Conservation (phyloP, 768 basidiomycete genomes). For the Boletus barrowsii region DNA sequence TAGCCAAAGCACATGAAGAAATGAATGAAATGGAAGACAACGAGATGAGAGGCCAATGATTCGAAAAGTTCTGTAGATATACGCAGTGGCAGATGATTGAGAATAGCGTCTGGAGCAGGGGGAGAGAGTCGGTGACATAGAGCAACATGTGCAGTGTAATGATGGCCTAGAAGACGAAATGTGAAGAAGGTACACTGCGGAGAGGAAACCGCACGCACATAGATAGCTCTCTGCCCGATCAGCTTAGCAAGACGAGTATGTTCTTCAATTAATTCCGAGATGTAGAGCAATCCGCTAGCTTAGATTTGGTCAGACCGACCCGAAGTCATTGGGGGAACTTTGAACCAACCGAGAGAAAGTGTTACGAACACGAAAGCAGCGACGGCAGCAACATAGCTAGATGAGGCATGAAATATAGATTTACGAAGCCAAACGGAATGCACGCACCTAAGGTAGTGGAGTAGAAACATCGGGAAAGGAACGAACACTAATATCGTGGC, state of each 20-base stretch:
- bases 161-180: conserved; percentile 53
- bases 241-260: conserved; percentile 79
- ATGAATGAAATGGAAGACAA: conserved; percentile 83
- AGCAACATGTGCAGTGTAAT: conserved; percentile 75
- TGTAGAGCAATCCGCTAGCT: conserved; percentile 93
- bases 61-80: conserved; percentile 91
- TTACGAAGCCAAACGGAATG: conserved; percentile 5
- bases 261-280: conserved; percentile 95
- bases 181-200: neutral
- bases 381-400: conserved; percentile 70
- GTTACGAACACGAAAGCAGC: conserved; percentile 89
- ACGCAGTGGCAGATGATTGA: conserved; percentile 82
- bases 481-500: neutral
- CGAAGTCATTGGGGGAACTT: neutral
- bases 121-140: conserved; percentile 78
- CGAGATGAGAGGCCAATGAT: conserved; percentile 89
- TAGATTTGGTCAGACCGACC: conserved; percentile 10
- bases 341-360: conserved; percentile 75
- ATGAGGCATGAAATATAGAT: neutral
- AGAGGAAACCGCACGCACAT: conserved; percentile 52
- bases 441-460: conserved; percentile 61
- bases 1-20: conserved; percentile 78
- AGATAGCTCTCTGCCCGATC: conserved; percentile 82
- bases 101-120: conserved; percentile 69
- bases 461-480: conserved; percentile 36